Evolutionary conservation across 495 filamentous ascomycete species (phyloP).

Genomic region (Lophium mytilinum): DNA sequence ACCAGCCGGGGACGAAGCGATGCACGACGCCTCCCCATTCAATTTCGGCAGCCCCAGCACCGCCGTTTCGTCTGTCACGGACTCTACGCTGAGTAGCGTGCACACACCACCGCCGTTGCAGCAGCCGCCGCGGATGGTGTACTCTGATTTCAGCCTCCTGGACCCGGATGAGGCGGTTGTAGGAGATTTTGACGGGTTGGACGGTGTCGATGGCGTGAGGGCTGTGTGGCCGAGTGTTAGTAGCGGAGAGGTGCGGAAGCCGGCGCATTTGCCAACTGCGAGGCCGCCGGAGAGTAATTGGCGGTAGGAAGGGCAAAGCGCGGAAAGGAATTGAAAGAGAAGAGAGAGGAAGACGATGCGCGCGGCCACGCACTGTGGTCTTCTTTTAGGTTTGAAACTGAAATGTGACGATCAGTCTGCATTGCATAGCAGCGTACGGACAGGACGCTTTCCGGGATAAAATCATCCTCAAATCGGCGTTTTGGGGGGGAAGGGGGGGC

Average conservation of each 20-base stretch:
- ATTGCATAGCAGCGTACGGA: no score
- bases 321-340: no score
- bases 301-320: no score
- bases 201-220: constrained; percentile 31
- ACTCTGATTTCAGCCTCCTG: constrained; percentile 31
- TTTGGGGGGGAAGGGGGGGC: no score
- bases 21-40: not conserved
- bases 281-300: no score
- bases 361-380: no score
- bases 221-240: constrained; percentile 13
- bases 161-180: constrained; percentile 21
- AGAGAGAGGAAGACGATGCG: no score
- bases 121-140: constrained; percentile 20
- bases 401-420: no score
- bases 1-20: not conserved
- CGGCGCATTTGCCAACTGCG: not conserved
- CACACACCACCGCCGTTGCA: not conserved
- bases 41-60: not conserved
- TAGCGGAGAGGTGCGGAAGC: not conserved
- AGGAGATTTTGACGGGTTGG: constrained; percentile 37
- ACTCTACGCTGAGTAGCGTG: not conserved
- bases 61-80: not conserved
- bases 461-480: no score
- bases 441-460: no score
- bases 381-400: no score